These are phyloP conservation scores for Leptographium flavum DNA, from an alignment of 2,329 filamentous ascomycete genomes.

Conservation along the genomic window DNA sequence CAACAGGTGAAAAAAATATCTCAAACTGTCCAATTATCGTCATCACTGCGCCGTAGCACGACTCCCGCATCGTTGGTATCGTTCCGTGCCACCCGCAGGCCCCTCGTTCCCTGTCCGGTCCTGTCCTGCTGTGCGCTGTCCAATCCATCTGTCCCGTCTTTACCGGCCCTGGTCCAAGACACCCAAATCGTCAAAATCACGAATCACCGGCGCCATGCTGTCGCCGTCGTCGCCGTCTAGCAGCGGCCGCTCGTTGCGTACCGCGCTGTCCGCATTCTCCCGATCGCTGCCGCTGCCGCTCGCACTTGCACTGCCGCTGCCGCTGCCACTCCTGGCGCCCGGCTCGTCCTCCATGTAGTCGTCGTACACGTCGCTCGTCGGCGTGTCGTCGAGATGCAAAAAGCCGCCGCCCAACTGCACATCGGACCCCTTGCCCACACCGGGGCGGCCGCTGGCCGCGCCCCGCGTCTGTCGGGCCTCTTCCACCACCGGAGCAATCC, in stretches of 20 bases:
- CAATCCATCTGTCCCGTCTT: neutral
- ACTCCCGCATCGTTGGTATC: no score
- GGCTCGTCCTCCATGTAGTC: slow-evolving; percentile 10
- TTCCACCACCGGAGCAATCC: slow-evolving; percentile 14
- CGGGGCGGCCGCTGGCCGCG: neutral
- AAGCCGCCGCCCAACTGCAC: slow-evolving; percentile 10
- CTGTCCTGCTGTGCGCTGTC: no score
- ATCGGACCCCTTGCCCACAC: slow-evolving; percentile 3
- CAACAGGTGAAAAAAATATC: no score
- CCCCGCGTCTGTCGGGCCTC: slow-evolving; percentile 10
- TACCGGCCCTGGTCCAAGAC: slow-evolving; percentile 13
- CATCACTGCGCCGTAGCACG: no score
- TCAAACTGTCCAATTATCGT: no score
- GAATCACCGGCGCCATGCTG: slow-evolving; percentile 17
- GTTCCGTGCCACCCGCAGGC: no score
- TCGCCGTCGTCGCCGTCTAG: slow-evolving; percentile 12
- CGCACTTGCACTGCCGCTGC: slow-evolving; percentile 1
- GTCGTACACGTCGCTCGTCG: slow-evolving; percentile 12
- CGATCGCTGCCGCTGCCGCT: neutral
- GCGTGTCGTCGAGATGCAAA: slow-evolving; percentile 14
- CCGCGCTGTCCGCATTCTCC: neutral
- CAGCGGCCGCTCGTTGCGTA: slow-evolving; percentile 9
- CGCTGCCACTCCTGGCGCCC: slow-evolving; percentile 8
- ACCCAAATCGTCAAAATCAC: slow-evolving; percentile 23
- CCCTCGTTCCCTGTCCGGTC: no score